These are phyloP conservation scores for Candida koratica DNA, from an alignment of 805 yeast species.

Conservation along the genomic window DNA sequence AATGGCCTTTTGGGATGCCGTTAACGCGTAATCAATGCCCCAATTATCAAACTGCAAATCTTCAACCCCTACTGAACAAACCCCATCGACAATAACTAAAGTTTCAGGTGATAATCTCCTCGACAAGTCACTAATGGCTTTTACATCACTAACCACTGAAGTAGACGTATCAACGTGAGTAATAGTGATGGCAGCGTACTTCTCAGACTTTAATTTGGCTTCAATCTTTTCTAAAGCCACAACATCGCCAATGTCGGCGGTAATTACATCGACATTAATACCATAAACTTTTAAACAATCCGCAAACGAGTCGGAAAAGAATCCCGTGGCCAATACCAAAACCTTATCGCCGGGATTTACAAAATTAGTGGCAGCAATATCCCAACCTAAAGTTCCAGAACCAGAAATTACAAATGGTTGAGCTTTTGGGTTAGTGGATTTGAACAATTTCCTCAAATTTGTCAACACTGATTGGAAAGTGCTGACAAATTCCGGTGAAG, in stretches of 20 bases:
- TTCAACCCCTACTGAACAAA: conserved; percentile 91
- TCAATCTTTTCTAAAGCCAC: conserved; percentile 58
- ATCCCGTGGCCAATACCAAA: conserved; percentile 85
- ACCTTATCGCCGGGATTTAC: conserved; percentile 62
- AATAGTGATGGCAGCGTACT: conserved; percentile 69
- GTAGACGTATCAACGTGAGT: conserved; percentile 98
- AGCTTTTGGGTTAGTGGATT: conserved; percentile 55
- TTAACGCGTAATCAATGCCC: conserved; percentile 83
- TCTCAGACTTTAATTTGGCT: conserved; percentile 45
- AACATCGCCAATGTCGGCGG: conserved; percentile 70
- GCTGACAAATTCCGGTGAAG: conserved; percentile 75
- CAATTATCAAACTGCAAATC: conserved; percentile 78
- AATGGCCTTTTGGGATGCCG: conserved; percentile 94
- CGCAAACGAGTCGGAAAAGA: conserved; percentile 79
- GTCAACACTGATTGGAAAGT: conserved; percentile 67
- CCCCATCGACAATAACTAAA: conserved; percentile 85
- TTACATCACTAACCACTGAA: conserved; percentile 78
- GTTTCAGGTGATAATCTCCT: conserved; percentile 71
- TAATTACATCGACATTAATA: conserved; percentile 67
- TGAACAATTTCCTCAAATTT: conserved; percentile 70
- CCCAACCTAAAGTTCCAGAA: conserved; percentile 96
- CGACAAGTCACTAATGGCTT: conserved; percentile 57
- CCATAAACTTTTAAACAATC: conserved; percentile 71
- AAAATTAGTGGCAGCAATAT: conserved; percentile 76
- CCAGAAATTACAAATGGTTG: conserved; percentile 85